Conservation (phyloP, 805 yeast genomes). For the Spathaspora passalidarum region DNA sequence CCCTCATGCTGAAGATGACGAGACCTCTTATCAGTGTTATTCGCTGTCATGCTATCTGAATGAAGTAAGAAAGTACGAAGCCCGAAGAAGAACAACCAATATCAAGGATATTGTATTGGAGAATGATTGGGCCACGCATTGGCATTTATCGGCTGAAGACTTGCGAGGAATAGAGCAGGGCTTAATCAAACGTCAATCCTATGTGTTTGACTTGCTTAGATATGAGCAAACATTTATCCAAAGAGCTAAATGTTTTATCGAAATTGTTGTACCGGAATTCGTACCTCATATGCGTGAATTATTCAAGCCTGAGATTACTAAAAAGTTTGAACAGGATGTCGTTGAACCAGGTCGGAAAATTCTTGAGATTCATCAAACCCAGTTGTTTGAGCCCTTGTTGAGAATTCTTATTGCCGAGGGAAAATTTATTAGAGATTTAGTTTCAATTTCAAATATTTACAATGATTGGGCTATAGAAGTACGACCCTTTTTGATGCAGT, state of each 20-base stretch:
- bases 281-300: conserved; percentile 25
- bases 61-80: conserved; percentile 25
- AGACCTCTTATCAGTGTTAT: conserved; percentile 26
- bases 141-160: conserved; percentile 59
- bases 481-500: conserved; percentile 48
- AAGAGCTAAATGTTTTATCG: conserved; percentile 62
- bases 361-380: conserved; percentile 51
- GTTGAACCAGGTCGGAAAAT: conserved; percentile 53
- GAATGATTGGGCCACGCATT: conserved; percentile 63
- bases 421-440: conserved; percentile 53
- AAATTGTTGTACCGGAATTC: conserved; percentile 41
- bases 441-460: conserved; percentile 56
- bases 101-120: conserved; percentile 30
- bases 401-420: conserved; percentile 59
- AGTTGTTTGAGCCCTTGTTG: conserved; percentile 56
- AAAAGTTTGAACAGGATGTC: conserved; percentile 58
- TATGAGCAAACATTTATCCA: conserved; percentile 69
- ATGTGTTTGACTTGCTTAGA: conserved; percentile 69
- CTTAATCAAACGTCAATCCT: conserved; percentile 66
- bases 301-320: conserved; percentile 20
- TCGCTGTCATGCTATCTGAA: conserved; percentile 36
- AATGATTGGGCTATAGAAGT: conserved; percentile 64
- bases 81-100: conserved; percentile 20
- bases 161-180: conserved; percentile 46
- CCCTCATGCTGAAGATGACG: conserved; percentile 15